Percentiles rank a stretch among this genome's conserved stretches.
Conservation (phyloP, 2,329 filamentous ascomycete species). For the Calonectria hongkongensis region DNA sequence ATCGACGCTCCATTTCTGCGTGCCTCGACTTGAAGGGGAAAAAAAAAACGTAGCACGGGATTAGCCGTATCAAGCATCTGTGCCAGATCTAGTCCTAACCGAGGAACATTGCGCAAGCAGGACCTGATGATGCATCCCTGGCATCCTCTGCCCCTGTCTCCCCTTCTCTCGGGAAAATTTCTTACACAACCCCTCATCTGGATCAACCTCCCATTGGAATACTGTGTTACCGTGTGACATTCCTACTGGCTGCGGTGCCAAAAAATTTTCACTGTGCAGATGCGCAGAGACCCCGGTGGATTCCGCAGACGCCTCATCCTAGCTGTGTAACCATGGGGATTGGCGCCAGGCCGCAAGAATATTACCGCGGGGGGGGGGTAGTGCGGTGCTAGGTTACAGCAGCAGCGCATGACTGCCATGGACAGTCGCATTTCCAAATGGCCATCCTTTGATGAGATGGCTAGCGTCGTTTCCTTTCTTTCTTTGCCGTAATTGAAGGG, state of each 20-base stretch:
- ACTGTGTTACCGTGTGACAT: conserved; percentile 30
- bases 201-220: conserved; percentile 20
- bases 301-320: conserved; percentile 36
- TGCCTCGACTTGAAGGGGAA: neutral
- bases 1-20: neutral
- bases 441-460: neutral
- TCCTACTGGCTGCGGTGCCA: conserved; percentile 32
- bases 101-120: conserved; percentile 10
- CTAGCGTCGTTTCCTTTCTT: neutral
- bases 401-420: conserved; percentile 4
- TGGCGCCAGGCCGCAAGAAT: conserved; percentile 19
- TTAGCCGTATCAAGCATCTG: neutral
- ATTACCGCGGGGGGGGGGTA: neutral
- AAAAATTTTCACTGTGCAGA: conserved; percentile 31
- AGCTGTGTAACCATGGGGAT: conserved; percentile 44
- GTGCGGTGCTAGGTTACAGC: conserved; percentile 15
- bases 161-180: conserved; percentile 25
- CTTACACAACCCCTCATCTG: conserved; percentile 23
- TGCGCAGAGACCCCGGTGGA: conserved; percentile 31
- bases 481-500: neutral
- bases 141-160: conserved; percentile 3
- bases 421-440: conserved; percentile 7
- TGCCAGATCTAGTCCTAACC: neutral
- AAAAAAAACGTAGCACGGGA: neutral
- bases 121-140: neutral